Conservation (phyloP, 2,329 filamentous ascomycete species). For the Paraconiothyrium sp. region DNA sequence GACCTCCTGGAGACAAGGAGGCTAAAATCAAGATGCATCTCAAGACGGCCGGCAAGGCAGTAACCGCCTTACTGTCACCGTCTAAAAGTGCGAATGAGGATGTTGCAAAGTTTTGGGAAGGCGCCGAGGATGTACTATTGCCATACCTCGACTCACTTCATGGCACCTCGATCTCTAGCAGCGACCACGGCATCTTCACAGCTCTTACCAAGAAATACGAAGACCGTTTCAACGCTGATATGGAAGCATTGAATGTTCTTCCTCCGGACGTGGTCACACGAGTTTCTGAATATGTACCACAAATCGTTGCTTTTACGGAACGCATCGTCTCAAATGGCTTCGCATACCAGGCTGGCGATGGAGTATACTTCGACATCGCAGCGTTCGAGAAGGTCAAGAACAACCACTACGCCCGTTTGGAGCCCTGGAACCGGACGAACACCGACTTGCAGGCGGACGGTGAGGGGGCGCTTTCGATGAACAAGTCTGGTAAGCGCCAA, state of each 20-base stretch:
- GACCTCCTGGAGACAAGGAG: constrained; percentile 75
- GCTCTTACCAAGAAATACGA: constrained; percentile 88
- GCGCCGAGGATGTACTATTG: constrained; percentile 74
- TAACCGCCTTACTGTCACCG: constrained; percentile 56
- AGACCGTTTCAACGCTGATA: constrained; percentile 85
- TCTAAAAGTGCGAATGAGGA: constrained; percentile 41
- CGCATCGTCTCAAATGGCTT: constrained; percentile 85
- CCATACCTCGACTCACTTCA: constrained; percentile 79
- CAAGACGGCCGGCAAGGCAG: constrained; percentile 66
- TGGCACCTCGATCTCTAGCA: constrained; percentile 65
- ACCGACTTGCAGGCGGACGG: constrained; percentile 86
- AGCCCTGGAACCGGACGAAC: constrained; percentile 86
- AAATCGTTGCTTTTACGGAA: constrained; percentile 87
- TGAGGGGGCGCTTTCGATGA: constrained; percentile 76
- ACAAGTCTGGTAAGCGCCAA: constrained; percentile 68
- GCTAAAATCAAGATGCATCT: constrained; percentile 93
- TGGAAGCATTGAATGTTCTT: constrained; percentile 85
- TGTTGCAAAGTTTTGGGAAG: constrained; percentile 63
- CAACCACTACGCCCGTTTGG: constrained; percentile 84
- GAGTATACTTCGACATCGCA: constrained; percentile 92
- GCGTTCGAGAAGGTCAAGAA: constrained; percentile 81
- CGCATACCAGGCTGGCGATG: constrained; percentile 77
- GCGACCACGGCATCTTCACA: constrained; percentile 81
- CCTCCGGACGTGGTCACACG: constrained; percentile 83
- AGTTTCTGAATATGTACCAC: constrained; percentile 90